Percentiles rank a stretch among this genome's conserved stretches.
phyloP scores from a whole-genome alignment of 1,284 basidiomycete genomes.

The Boletus smithii region DNA sequence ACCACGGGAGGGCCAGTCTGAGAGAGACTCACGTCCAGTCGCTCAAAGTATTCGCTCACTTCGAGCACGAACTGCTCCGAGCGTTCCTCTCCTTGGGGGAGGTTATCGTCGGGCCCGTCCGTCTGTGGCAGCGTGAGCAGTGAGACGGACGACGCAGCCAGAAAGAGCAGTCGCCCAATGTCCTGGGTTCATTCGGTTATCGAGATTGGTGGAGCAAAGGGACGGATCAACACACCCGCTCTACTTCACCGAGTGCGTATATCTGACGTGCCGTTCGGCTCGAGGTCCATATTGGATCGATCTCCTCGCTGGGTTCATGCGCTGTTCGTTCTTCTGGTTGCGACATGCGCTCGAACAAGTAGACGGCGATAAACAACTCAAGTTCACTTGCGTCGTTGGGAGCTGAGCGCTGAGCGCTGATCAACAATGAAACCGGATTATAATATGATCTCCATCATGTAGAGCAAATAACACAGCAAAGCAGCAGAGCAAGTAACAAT shows the following conservation, averaged over 20 bases:
- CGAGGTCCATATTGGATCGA: slow-evolving; percentile 76
- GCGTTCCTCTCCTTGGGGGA: slow-evolving; percentile 76
- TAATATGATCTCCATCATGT: slow-evolving; percentile 2
- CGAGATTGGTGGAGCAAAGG: background rate
- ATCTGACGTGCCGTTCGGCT: slow-evolving; percentile 79
- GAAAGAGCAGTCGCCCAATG: slow-evolving; percentile 65
- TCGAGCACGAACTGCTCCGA: slow-evolving; percentile 80
- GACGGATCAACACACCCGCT: slow-evolving; percentile 53
- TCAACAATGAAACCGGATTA: background rate
- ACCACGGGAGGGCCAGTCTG: background rate
- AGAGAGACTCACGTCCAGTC: slow-evolving; percentile 59
- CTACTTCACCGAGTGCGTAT: slow-evolving; percentile 74
- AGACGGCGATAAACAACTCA: too few species aligned
- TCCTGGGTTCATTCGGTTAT: slow-evolving; percentile 45
- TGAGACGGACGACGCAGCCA: slow-evolving; percentile 73
- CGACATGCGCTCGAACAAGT: too few species aligned
- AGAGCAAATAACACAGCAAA: slow-evolving; percentile 31
- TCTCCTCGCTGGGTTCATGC: slow-evolving; percentile 32
- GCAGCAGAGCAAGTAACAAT: slow-evolving; percentile 26
- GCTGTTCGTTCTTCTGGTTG: slow-evolving; percentile 16
- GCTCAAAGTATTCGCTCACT: slow-evolving; percentile 79
- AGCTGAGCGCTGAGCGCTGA: too few species aligned
- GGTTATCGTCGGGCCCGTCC: slow-evolving; percentile 56
- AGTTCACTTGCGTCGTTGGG: background rate
- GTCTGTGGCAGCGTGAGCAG: slow-evolving; percentile 76